These are phyloP conservation scores for Aspergillus bombycis DNA, from an alignment of 2,329 filamentous ascomycete genomes.

Conservation along the genomic window DNA sequence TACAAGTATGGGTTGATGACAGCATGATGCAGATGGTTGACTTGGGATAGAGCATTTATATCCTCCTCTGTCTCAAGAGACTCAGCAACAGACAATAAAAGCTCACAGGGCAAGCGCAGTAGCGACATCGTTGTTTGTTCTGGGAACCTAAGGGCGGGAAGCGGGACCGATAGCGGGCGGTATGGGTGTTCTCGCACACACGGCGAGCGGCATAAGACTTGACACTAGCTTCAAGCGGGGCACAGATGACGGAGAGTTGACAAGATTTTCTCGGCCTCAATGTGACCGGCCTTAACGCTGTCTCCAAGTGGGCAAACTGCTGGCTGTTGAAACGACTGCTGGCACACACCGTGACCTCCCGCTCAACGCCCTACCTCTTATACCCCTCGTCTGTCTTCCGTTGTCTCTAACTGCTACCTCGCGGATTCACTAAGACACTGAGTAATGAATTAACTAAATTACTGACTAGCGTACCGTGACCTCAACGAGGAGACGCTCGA, in stretches of 20 bases:
- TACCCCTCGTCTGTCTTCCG: neutral
- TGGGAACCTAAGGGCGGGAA: neutral
- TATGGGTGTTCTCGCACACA: neutral
- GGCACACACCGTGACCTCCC: neutral
- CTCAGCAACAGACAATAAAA: neutral
- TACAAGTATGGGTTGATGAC: conserved; percentile 1
- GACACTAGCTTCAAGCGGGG: neutral
- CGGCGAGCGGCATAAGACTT: neutral
- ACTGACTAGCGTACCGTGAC: neutral
- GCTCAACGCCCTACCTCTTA: neutral
- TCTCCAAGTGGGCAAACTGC: neutral
- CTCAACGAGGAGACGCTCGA: neutral
- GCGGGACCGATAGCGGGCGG: neutral
- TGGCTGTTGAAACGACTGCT: neutral
- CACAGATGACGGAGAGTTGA: neutral
- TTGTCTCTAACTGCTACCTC: neutral
- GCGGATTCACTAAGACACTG: neutral
- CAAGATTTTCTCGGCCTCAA: neutral
- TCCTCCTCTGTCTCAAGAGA: conserved; percentile 3
- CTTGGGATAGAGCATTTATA: conserved; percentile 1
- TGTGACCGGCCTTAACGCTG: neutral
- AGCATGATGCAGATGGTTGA: neutral
- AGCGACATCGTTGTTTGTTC: conserved; percentile 1
- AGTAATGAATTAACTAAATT: neutral
- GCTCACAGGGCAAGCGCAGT: neutral